Evolutionary conservation across 129 eudicot species (phyloP).

Genomic region (Deinandra increscens): DNA sequence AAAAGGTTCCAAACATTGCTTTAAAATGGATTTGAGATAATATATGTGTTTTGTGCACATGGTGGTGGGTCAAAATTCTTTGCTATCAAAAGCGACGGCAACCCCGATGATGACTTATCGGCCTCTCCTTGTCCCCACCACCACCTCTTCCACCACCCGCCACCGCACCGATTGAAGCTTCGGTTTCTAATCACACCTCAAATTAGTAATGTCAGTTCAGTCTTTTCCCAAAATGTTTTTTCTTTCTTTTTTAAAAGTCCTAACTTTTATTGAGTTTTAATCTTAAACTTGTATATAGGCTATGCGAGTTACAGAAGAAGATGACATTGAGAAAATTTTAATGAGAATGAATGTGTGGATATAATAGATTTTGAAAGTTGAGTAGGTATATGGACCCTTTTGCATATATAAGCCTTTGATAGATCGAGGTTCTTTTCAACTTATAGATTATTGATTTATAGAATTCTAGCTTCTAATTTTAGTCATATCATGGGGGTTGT

Average conservation of each 20-base stretch:
- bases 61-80: constrained; percentile 41
- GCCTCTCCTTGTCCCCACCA: constrained; percentile 18
- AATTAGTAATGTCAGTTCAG: constrained; percentile 31
- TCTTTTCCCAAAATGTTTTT: not conserved
- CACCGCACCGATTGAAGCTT: constrained; percentile 2
- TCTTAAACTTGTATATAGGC: too few relatives aligned
- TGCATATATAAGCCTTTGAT: too few relatives aligned
- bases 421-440: constrained; percentile 22
- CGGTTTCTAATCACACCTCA: constrained; percentile 26
- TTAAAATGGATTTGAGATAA: constrained; percentile 31
- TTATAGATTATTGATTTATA: constrained; percentile 18
- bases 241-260: not conserved
- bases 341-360: too few relatives aligned
- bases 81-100: constrained; percentile 38
- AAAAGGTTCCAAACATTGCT: constrained; percentile 30
- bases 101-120: constrained; percentile 36
- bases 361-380: too few relatives aligned
- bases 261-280: not conserved
- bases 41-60: constrained; percentile 35
- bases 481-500: constrained; percentile 29
- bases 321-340: too few relatives aligned
- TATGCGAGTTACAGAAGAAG: too few relatives aligned
- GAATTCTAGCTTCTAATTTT: constrained; percentile 16
- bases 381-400: too few relatives aligned
- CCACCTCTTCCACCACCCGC: constrained; percentile 9